Base-by-base conservation (phyloP, 805 yeast genomes). In the Barnettozyma pratensis region DNA sequence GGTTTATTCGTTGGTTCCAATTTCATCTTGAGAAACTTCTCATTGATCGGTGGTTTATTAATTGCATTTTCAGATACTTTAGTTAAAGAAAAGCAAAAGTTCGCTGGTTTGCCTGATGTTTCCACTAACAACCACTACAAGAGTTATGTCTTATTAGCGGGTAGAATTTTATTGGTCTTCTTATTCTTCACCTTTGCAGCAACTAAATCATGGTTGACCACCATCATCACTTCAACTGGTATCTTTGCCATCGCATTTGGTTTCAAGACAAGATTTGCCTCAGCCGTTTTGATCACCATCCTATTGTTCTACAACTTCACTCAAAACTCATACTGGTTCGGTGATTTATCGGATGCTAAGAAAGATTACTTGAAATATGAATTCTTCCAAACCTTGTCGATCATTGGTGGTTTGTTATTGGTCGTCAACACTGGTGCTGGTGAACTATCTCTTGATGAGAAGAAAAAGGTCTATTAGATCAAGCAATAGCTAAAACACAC, bases 401-500 rank as follows among this genome's bases (percentile, higher is more conserved):
- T 92, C 64, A 91, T 92, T 44, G 99, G 99, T 49, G 99, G 98
- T 1, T 78, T 92, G 54, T 71, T 92, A 53, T 73, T 94, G 56
- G 87, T 94, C 52, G 96, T 88, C 51, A 89, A 87, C 70, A 88
- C 96, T 4, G 99, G 99, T 53, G 98, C 98, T 31, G 99, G 99
- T 44, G 91, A 87, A 59, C 75, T 92, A 55, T 87, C 96, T 29
- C 72, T 92, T 50, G 99, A 92, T 63, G 97, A 90, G 67, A 92
- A 94, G 84, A 91, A 92, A 75, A 92, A 92, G 75, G 83, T 87
- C 51, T 88, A 86, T 65, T 89, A 70, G 19, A 12, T 32, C 8
- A 31, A 8, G 11, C 34, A 31, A 31, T 31, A 11, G 11, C 19
- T 19, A 19, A 19, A 19, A 19, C 19, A 19, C 19, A 19, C 19